Evolutionary conservation across 345 rosid species (phyloP).

Genomic region (Ceriops tagal): DNA sequence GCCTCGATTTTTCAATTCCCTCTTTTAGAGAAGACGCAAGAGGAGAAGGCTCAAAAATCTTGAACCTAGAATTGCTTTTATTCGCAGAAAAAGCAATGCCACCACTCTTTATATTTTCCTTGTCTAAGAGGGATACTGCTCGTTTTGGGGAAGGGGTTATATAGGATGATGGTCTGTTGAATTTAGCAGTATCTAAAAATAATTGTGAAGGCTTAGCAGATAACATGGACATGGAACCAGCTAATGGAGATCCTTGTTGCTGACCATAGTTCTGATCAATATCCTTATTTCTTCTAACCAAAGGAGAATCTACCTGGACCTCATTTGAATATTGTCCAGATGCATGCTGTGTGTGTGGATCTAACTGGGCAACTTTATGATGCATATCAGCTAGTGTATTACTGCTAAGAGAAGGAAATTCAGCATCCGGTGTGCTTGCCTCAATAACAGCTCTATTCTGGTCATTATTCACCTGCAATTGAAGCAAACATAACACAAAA

Average conservation of each 20-base stretch:
- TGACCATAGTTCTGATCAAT: slow-evolving; percentile 24
- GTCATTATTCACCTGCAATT: slow-evolving; percentile 28
- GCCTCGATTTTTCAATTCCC: slow-evolving; percentile 48
- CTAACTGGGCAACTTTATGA: slow-evolving; percentile 20
- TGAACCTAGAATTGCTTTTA: slow-evolving; percentile 45
- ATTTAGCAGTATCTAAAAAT: slow-evolving; percentile 27
- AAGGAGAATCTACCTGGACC: slow-evolving; percentile 19
- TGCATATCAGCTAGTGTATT: slow-evolving; percentile 18
- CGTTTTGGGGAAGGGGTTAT: slow-evolving; percentile 63
- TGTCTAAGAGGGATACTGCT: slow-evolving; percentile 37
- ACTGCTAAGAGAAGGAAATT: slow-evolving; percentile 17
- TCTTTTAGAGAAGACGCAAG: slow-evolving; percentile 39
- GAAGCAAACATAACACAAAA: slow-evolving; percentile 3
- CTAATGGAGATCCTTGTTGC: slow-evolving; percentile 27
- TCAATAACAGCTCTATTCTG: slow-evolving; percentile 11
- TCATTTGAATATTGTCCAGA: slow-evolving; percentile 25
- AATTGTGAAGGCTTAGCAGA: slow-evolving; percentile 29
- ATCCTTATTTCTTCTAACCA: slow-evolving; percentile 11
- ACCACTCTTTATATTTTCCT: slow-evolving; percentile 37
- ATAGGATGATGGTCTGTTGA: slow-evolving; percentile 28
- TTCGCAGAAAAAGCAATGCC: slow-evolving; percentile 35
- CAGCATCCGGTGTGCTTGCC: slow-evolving; percentile 14
- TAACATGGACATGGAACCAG: slow-evolving; percentile 37
- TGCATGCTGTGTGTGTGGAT: slow-evolving; percentile 28
- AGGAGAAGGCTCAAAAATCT: slow-evolving; percentile 41